phyloP scores from a whole-genome alignment of 1,284 basidiomycete species.

The Xerocomus nothofagi region DNA sequence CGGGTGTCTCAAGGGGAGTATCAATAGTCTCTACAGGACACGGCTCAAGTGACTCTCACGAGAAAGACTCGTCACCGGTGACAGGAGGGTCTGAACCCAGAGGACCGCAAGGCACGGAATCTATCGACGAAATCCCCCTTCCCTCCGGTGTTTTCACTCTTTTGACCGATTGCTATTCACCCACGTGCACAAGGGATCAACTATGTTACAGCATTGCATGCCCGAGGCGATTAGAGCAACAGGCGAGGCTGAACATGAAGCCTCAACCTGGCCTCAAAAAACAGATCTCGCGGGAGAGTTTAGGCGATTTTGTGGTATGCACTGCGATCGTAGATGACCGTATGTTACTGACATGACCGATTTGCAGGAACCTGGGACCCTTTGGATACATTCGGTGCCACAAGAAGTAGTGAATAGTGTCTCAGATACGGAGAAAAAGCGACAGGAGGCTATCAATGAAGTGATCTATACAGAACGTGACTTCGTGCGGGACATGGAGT shows the following conservation, averaged over 20 bases:
- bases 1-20: conserved; percentile 21
- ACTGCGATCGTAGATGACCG: not conserved
- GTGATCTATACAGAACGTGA: conserved; percentile 98
- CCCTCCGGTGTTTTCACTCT: conserved; percentile 97
- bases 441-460: conserved; percentile 99
- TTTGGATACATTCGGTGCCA: conserved; percentile 97
- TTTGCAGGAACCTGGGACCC: conserved; percentile 79
- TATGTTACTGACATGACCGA: conserved; percentile 11
- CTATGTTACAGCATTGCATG: conserved; percentile 98
- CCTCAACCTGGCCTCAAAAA: conserved; percentile 85
- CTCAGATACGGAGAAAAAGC: conserved; percentile 89
- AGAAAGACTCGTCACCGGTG: conserved; percentile 43
- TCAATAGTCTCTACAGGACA: conserved; percentile 41
- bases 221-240: conserved; percentile 91
- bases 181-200: conserved; percentile 91
- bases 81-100: conserved; percentile 35
- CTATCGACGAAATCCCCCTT: conserved; percentile 66
- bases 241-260: conserved; percentile 90
- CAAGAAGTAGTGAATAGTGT: conserved; percentile 93
- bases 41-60: conserved; percentile 43
- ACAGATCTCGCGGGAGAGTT: conserved; percentile 78
- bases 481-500: conserved; percentile 98
- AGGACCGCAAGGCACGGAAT: conserved; percentile 46
- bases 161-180: conserved; percentile 96
- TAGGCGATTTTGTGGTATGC: conserved; percentile 77